Evolutionary conservation across 352 stramenopile genomes (phyloP).

Genomic region (Globisporangium polare): DNA sequence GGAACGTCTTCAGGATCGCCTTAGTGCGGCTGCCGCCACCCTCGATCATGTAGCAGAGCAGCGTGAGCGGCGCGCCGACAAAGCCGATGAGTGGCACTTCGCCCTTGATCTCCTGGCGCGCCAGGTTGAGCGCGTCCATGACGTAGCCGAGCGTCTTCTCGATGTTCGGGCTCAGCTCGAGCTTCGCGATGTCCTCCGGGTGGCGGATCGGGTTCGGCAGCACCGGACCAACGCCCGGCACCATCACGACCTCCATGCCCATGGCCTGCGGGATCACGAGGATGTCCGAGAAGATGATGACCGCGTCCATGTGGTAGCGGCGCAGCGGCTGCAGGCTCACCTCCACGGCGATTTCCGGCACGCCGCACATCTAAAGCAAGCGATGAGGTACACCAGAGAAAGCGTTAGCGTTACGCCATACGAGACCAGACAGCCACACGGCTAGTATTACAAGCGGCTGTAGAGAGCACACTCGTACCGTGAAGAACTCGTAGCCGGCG

Average conservation of each 20-base stretch:
- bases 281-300: constrained; percentile 99
- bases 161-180: constrained; percentile 89
- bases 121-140: constrained; percentile 93
- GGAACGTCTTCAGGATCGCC: constrained; percentile 92
- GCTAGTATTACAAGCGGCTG: not conserved
- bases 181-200: constrained; percentile 87
- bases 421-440: not conserved
- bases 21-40: constrained; percentile 95
- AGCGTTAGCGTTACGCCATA: not conserved
- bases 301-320: constrained; percentile 93
- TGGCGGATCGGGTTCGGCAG: constrained; percentile 68
- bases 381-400: constrained; percentile 4
- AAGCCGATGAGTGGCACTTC: constrained; percentile 98
- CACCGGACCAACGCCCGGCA: constrained; percentile 90
- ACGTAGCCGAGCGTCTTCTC: constrained; percentile 94
- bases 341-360: constrained; percentile 89
- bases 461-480: constrained; percentile 24
- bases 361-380: constrained; percentile 66
- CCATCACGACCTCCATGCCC: constrained; percentile 96
- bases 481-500: constrained; percentile 88
- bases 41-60: constrained; percentile 99
- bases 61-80: constrained; percentile 94
- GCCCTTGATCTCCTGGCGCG: constrained; percentile 87
- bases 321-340: constrained; percentile 97
- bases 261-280: constrained; percentile 97